phyloP scores from a whole-genome alignment of 192 early-diverging fungal genomes.

The Podila epicladia region DNA sequence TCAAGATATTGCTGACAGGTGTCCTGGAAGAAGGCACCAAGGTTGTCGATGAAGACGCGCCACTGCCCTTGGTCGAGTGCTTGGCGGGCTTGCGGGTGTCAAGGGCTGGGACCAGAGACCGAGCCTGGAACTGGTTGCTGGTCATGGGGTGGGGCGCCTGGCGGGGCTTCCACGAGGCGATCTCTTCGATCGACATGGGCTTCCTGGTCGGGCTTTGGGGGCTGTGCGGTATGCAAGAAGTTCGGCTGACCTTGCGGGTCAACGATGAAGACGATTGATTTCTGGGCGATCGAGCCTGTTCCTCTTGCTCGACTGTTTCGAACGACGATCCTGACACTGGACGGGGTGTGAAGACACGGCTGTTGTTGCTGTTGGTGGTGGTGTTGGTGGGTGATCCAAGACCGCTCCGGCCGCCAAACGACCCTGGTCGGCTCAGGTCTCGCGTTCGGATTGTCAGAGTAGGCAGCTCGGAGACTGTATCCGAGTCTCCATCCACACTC shows the following conservation, averaged over 20 bases:
- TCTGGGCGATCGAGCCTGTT: background rate
- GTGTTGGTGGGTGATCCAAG: background rate
- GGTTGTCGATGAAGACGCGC: conserved; percentile 11
- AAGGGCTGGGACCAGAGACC: conserved; percentile 11
- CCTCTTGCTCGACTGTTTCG: conserved; percentile 7
- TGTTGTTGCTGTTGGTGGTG: background rate
- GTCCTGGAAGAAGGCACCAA: background rate
- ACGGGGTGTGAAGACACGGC: background rate
- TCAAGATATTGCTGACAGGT: conserved; percentile 1
- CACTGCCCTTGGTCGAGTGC: conserved; percentile 7
- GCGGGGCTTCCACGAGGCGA: conserved; percentile 31
- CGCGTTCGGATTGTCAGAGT: conserved; percentile 26
- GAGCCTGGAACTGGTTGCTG: background rate
- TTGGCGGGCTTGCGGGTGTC: conserved; percentile 14
- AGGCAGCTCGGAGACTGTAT: conserved; percentile 31
- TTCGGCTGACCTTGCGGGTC: conserved; percentile 4
- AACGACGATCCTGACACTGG: conserved; percentile 23
- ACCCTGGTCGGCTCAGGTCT: conserved; percentile 4
- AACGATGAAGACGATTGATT: background rate
- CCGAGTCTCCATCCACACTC: conserved; percentile 41
- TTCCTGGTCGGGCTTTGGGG: background rate
- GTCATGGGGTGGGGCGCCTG: background rate
- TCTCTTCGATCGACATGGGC: conserved; percentile 23
- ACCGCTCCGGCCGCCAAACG: background rate
- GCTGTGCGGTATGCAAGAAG: background rate